Evolutionary conservation across 164 flowering plant genomes (phyloP), one percentile per base, ranked within the genome.

Genomic region (Umbellularia californica): DNA sequence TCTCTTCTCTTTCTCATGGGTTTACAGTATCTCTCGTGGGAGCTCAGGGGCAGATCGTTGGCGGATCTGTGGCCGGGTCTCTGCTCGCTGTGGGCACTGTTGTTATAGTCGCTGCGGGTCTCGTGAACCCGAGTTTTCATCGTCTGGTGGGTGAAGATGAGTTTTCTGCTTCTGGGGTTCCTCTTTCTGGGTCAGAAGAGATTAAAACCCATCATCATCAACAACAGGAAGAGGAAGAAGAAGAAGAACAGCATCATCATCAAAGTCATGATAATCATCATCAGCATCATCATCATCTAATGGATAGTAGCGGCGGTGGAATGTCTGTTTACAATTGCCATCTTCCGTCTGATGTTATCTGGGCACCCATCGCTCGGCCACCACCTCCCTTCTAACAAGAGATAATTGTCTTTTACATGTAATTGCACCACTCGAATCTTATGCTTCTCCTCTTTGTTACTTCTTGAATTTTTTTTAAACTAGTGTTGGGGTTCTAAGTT

Each of bases 31-130:
- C 91, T 0, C 85, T 90, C 1, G 88, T 90, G 1, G 89, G 92
- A 1, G 88, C 94, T 2, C 92, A 89, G 75, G 94, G 94, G 3
- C 94, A 89, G 86, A 84, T 90, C 80, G 80, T 90, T 24, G 95
- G 95, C 0, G 95, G 95, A 19, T 68, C 82, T 6, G 95, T 90
- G 0, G 87, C 83, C 1, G 95, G 92, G 6, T 20, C 84, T 0
- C 76, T 90, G 27, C 64, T 87, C 3, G 86, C 95, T 1, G 88
- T 82, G 1, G 83, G 87, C 15, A 85, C 90, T 0, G 95, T 90
- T 5, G 81, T 70, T 55, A 67, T 90, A 1, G 80, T 89, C 2
- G 91, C 89, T 2, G 88, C 90, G 15, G 79, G 86, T 17, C 86
- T 90, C 51, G 75, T 70, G 63, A 88, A 74, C 65, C 89, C 95